Evolutionary conservation across 208 protist species (phyloP).

Genomic region (Trichomonas gallinae): DNA sequence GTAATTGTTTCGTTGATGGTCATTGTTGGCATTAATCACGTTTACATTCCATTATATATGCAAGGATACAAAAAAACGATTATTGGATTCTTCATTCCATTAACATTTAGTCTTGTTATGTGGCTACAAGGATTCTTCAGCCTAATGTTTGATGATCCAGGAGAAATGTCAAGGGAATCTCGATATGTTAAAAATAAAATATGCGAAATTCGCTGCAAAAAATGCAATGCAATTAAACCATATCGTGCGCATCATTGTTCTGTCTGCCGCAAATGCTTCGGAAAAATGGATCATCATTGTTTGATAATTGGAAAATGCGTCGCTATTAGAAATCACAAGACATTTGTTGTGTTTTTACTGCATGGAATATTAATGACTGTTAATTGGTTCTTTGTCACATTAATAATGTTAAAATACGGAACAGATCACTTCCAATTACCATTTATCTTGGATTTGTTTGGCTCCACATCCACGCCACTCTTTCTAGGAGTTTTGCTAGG

Average conservation of each 20-base stretch:
- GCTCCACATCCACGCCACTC: neutral
- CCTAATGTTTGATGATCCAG: neutral
- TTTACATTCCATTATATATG: neutral
- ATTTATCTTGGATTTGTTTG: neutral
- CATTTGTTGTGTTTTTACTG: neutral
- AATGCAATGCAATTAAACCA: neutral
- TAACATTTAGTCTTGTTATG: neutral
- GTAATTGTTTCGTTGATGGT: neutral
- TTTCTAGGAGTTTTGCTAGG: neutral
- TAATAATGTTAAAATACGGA: neutral
- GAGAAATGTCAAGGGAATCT: neutral
- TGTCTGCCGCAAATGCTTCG: neutral
- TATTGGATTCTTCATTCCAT: neutral
- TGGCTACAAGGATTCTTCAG: neutral
- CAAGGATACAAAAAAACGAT: neutral
- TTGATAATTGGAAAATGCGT: neutral
- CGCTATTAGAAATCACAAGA: neutral
- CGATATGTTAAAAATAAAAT: neutral
- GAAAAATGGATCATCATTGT: constrained; percentile 23
- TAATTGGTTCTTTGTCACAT: neutral
- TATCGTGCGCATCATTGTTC: neutral
- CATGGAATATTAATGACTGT: neutral
- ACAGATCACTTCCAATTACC: neutral
- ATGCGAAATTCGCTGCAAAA: neutral
- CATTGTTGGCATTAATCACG: neutral